Evolutionary conservation across 345 rosid genomes (phyloP), one percentile per base, ranked within the genome.

Genomic region (Salix koriyanagi): DNA sequence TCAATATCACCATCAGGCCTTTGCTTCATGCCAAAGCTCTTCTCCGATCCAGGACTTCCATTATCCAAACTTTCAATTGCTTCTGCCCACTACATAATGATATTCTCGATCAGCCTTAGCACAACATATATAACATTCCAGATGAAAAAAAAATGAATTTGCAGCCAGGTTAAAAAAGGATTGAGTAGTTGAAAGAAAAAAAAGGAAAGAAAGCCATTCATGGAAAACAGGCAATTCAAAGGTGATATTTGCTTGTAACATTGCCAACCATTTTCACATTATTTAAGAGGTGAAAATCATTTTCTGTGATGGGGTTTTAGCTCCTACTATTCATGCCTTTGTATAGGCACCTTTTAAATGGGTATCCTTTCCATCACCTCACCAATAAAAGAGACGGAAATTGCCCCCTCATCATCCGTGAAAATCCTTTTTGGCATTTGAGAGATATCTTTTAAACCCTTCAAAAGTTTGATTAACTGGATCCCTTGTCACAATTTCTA

Each of bases 11-110:
- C 97, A 79, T 90, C 97, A 69, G 97, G 99, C 76, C 97, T 91
- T 84, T 92, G 97, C 85, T 89, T 91, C 99, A 93, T 95, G 81
- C 99, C 97, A 82, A 95, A 93, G 88, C 90, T 91, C 87, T 91
- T 87, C 78, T 93, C 97, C 37, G 97, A 93, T 58, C 94, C 94
- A 67, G 96, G 90, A 66, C 48, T 85, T 19, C 92, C 95, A 81
- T 84, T 69, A 80, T 89, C 96, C 79, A 95, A 80, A 80, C 88
- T 93, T 74, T 93, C 99, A 82, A 95, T 84, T 70, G 97, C 97
- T 58, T 86, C 92, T 64, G 99, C 96, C 97, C 97, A 93, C 99
- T 93, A 69, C 67, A 80, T 68, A 5, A 32, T 14, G 37, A 71
- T 36, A 32, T 26, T 18, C 28, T 77, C 16, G 18, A 56, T 65